Evolutionary conservation across 2,329 filamentous ascomycete genomes (phyloP).

Genomic region (Chalara sp.): DNA sequence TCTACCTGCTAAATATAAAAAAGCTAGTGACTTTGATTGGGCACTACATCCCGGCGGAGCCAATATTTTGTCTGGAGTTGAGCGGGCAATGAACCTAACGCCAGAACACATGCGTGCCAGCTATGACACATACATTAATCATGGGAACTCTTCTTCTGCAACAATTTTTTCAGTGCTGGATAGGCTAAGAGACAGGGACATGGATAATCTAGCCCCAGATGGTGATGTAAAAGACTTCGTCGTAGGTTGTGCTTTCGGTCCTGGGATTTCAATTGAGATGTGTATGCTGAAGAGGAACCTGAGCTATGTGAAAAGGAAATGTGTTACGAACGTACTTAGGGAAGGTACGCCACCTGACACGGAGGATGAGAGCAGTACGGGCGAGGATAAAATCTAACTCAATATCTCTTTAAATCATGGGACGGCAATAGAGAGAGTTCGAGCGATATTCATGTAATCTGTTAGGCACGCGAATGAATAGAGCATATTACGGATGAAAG

Average conservation of each 20-base stretch:
- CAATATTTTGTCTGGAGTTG: slow-evolving; percentile 58
- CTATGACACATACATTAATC: slow-evolving; percentile 60
- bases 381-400: slow-evolving; percentile 8
- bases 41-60: slow-evolving; percentile 65
- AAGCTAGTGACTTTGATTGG: slow-evolving; percentile 60
- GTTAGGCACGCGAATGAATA: too few relatives aligned
- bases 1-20: slow-evolving; percentile 37
- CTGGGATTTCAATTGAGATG: slow-evolving; percentile 63
- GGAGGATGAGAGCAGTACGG: slow-evolving; percentile 21
- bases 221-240: slow-evolving; percentile 50
- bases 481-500: too few relatives aligned
- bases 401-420: too few relatives aligned
- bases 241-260: slow-evolving; percentile 63
- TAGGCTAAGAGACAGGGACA: slow-evolving; percentile 49
- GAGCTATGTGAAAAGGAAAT: slow-evolving; percentile 16
- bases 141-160: slow-evolving; percentile 63
- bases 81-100: slow-evolving; percentile 48
- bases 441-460: too few relatives aligned
- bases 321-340: slow-evolving; percentile 10
- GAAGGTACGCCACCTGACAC: slow-evolving; percentile 25
- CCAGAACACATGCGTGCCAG: slow-evolving; percentile 61
- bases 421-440: too few relatives aligned
- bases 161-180: slow-evolving; percentile 63
- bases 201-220: slow-evolving; percentile 48
- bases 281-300: slow-evolving; percentile 49